phyloP scores from a whole-genome alignment of 331 rosid species.

The Malus hybrid region DNA sequence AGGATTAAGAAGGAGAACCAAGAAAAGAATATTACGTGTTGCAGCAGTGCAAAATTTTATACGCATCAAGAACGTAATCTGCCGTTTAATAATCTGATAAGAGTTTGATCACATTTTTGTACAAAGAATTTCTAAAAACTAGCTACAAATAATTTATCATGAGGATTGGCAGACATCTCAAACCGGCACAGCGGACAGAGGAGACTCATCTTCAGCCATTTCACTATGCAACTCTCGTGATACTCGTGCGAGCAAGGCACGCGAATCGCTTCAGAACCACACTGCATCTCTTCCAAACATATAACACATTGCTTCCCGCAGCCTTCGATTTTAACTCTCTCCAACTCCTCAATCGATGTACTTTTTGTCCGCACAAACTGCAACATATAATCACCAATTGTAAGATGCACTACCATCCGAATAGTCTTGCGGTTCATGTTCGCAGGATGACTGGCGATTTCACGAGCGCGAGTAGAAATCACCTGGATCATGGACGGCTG shows the following conservation, averaged over 20 bases:
- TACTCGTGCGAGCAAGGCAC: constrained; percentile 22
- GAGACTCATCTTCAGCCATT: constrained; percentile 17
- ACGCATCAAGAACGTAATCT: not conserved
- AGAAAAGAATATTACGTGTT: too few relatives aligned
- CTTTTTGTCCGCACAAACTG: not conserved
- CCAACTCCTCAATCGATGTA: not conserved
- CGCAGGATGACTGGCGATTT: constrained; percentile 1
- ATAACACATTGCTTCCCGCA: constrained; percentile 2
- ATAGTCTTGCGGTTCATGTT: constrained; percentile 4
- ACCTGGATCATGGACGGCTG: constrained; percentile 23
- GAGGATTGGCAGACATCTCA: not conserved
- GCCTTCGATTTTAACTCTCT: constrained; percentile 8
- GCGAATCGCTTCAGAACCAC: constrained; percentile 1
- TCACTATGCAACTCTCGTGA: constrained; percentile 15
- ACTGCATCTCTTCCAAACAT: constrained; percentile 14
- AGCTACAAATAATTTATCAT: not conserved
- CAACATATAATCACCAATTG: not conserved
- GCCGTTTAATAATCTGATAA: too few relatives aligned
- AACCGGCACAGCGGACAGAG: constrained; percentile 22
- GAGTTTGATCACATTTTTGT: not conserved
- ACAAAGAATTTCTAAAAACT: not conserved
- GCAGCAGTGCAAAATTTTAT: not conserved
- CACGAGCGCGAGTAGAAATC: constrained; percentile 9
- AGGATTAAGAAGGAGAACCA: too few relatives aligned
- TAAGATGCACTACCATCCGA: constrained; percentile 4